phyloP scores from a whole-genome alignment of 306 rosid species.

The Fragaria iinumae region DNA sequence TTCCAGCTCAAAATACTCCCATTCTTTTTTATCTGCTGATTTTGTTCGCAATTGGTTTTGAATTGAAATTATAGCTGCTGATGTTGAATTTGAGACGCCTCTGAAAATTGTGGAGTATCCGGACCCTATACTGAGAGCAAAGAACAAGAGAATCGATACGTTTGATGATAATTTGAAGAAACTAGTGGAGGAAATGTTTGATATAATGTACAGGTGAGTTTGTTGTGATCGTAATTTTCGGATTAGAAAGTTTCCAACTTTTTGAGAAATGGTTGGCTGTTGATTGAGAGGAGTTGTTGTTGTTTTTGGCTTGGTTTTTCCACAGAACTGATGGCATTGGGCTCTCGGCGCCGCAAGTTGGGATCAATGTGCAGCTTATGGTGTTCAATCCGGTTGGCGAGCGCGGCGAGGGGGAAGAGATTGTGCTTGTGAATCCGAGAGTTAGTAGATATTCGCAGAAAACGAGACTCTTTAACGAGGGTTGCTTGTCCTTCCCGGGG shows the following conservation, averaged over 20 bases:
- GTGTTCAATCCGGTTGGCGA: conserved; percentile 86
- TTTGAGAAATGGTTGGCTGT: conserved; percentile 26
- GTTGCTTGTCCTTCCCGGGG: conserved; percentile 83
- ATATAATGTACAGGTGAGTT: conserved; percentile 84
- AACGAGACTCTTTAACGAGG: conserved; percentile 57
- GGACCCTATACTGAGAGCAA: conserved; percentile 66
- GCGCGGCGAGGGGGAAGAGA: conserved; percentile 88
- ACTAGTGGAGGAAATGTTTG: conserved; percentile 81
- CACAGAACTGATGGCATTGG: conserved; percentile 95
- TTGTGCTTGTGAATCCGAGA: conserved; percentile 89
- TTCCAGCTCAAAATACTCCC: conserved; percentile 8
- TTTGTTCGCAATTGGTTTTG: not conserved
- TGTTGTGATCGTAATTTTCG: not conserved
- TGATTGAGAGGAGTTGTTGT: conserved; percentile 40
- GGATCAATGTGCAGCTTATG: conserved; percentile 87
- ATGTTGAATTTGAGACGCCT: conserved; percentile 70
- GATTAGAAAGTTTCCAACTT: not conserved
- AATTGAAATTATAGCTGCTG: conserved; percentile 43
- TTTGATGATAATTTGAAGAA: conserved; percentile 75
- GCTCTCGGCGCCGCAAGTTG: conserved; percentile 96
- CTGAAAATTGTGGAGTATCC: conserved; percentile 72
- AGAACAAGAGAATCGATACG: conserved; percentile 59
- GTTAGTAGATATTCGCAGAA: conserved; percentile 74
- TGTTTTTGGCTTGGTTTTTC: conserved; percentile 42
- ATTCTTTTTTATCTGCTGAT: not conserved